These are phyloP conservation scores for Triangularia setosa DNA, from an alignment of 2,329 filamentous ascomycete genomes.

Conservation along the genomic window DNA sequence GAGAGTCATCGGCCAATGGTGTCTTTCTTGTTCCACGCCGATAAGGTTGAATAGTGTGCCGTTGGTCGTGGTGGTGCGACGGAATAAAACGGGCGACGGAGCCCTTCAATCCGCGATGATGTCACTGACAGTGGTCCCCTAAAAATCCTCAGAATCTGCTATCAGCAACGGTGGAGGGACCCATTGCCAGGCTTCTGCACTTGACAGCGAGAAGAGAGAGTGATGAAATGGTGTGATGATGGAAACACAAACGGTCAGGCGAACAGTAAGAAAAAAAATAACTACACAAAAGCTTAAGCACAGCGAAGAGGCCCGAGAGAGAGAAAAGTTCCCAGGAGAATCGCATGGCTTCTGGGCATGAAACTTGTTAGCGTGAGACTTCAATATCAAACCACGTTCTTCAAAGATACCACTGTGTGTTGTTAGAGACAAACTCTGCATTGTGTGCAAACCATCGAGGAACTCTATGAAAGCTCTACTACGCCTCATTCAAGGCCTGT, in stretches of 20 bases:
- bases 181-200: not conserved
- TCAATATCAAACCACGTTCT: not conserved
- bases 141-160: not conserved
- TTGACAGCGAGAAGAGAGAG: not conserved
- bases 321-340: not conserved
- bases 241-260: not conserved
- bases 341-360: not conserved
- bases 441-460: not conserved
- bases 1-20: not conserved
- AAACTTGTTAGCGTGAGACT: not conserved
- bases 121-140: slow-evolving; percentile 1
- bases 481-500: too few species aligned
- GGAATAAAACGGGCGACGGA: not conserved
- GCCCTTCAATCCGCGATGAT: slow-evolving; percentile 8
- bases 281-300: not conserved
- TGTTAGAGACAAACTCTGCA: not conserved
- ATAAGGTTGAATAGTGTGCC: not conserved
- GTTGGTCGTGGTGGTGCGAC: not conserved
- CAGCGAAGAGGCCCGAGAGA: not conserved
- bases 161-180: not conserved
- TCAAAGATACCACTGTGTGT: not conserved
- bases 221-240: not conserved
- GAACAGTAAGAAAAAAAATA: not conserved
- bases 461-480: not conserved
- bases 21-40: not conserved